Base-by-base conservation (phyloP, 805 yeast genomes). In the Wickerhamiella brachini region DNA sequence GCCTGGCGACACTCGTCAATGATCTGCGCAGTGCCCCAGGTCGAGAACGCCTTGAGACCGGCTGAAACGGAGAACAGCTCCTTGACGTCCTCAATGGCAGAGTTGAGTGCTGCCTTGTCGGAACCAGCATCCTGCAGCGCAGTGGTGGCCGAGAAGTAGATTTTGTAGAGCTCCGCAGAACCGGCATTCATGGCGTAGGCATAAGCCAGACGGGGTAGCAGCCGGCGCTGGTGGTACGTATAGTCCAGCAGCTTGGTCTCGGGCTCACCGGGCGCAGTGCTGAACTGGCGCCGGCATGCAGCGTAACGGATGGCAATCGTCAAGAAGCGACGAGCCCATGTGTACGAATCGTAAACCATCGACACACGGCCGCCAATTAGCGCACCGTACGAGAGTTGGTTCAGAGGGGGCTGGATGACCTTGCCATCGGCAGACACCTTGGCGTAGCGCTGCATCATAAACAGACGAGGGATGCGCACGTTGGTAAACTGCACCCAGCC, bases 401-500 rank as follows among this genome's bases (percentile, higher is more conserved):
- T 90, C 59, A 85, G 71, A 37, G 90, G 88, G 15, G 94, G 88
- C 54, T 76, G 75, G 31, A 71, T 72, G 50, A 83, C 90, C 45
- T 76, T 76, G 43, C 85, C 85, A 12, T 76, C 75, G 23, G 71
- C 65, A 43, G 73, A 72, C 49, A 86, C 83, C 60, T 77, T 75
- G 48, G 86, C 77, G 67, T 79, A 85, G 64, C 80, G 83, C 63
- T 79, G 79, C 58, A 86, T 71, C 88, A 86, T 79, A 65, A 76
- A 81, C 64, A 73, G 81, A 55, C 84, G 74, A 50, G 95, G 95
- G 53, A 86, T 82, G 38, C 78, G 72, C 50, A 85, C 95, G 59
- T 80, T 72, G 34, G 83, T 72, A 67, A 83, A 86, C 67, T 86
- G 95, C 61, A 86, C 85, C 95, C 95, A 86, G 50, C 95, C 95